Percentiles rank a stretch among this genome's conserved stretches.
Conservation (phyloP, 441 rosid species). For the Aleurites moluccanus region DNA sequence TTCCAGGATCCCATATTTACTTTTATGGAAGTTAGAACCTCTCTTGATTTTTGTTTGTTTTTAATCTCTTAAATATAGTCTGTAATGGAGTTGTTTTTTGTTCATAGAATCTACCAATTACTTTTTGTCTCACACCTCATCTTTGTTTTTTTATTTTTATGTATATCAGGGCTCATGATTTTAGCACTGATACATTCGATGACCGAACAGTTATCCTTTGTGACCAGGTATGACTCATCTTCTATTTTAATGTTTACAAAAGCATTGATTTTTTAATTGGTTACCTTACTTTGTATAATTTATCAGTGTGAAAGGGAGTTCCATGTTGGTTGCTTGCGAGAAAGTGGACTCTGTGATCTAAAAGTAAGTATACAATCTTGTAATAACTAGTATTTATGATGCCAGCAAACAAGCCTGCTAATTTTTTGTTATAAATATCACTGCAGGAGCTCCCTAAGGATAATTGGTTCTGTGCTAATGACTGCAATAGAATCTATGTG, state of each 20-base stretch:
- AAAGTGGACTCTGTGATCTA: constrained; percentile 65
- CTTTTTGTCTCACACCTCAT: constrained; percentile 11
- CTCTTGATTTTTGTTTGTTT: neutral
- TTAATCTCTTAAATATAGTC: neutral
- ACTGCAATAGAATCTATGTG: constrained; percentile 63
- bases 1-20: neutral
- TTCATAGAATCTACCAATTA: constrained; percentile 11
- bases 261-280: constrained; percentile 10
- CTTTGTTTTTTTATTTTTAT: neutral
- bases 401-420: constrained; percentile 21
- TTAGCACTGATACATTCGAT: constrained; percentile 64
- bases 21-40: constrained; percentile 6
- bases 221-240: constrained; percentile 73
- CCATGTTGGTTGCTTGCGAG: constrained; percentile 94
- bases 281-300: constrained; percentile 21
- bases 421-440: constrained; percentile 11
- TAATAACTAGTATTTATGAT: constrained; percentile 16
- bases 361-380: constrained; percentile 52
- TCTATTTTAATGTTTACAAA: neutral
- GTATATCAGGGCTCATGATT: constrained; percentile 72
- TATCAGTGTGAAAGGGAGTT: constrained; percentile 93
- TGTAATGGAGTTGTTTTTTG: neutral
- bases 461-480: constrained; percentile 87
- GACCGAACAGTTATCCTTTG: constrained; percentile 86
- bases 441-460: constrained; percentile 81